Conservation (phyloP, 371 early-diverging fungal genomes). For the Mucor circinelloides region DNA sequence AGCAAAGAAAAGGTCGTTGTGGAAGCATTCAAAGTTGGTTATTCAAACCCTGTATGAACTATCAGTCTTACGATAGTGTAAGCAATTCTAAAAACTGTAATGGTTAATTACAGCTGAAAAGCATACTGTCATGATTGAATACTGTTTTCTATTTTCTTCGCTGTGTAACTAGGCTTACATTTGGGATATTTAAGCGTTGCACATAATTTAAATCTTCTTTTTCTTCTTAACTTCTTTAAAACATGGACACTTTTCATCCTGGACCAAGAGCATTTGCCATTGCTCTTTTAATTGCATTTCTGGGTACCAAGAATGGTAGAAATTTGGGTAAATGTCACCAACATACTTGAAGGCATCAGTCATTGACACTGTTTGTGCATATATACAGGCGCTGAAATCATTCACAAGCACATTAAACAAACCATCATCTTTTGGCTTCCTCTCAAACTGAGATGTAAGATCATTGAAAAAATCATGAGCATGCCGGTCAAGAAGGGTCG, state of each 20-base stretch:
- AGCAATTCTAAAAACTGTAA: no score
- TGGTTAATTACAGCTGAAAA: neutral
- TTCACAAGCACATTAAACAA: conserved; percentile 5
- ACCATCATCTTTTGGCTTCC: conserved; percentile 5
- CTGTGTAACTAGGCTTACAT: neutral
- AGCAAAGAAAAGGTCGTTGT: no score
- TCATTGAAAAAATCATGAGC: neutral
- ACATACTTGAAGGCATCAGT: neutral
- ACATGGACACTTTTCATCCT: conserved; percentile 15
- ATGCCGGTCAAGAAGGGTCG: neutral
- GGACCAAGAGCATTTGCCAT: conserved; percentile 2
- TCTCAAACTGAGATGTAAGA: conserved; percentile 9
- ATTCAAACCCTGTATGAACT: no score
- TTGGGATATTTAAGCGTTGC: neutral
- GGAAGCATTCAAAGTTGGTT: no score
- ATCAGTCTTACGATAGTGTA: no score
- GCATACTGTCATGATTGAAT: neutral
- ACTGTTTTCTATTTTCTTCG: neutral
- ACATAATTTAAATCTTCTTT: neutral
- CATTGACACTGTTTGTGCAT: neutral
- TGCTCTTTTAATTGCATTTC: conserved; percentile 5
- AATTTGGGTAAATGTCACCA: neutral
- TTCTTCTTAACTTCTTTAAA: neutral
- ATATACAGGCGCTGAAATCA: neutral
- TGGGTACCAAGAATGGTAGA: conserved; percentile 11